Base-by-base conservation (phyloP, 495 filamentous ascomycete genomes). In the Darksidea phi region DNA sequence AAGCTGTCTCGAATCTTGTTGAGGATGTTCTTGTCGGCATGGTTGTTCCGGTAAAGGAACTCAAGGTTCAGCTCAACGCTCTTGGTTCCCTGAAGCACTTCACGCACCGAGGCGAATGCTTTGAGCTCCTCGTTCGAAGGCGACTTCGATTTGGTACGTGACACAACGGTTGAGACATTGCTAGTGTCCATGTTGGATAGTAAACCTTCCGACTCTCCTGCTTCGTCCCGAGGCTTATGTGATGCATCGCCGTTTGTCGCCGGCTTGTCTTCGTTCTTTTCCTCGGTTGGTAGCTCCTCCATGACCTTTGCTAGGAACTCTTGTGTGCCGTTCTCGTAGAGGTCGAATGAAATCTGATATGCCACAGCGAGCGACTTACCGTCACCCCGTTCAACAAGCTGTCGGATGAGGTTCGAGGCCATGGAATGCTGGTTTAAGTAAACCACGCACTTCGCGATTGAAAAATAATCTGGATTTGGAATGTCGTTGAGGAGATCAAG, bases 321-420 rank as follows among this genome's bases (percentile, higher is more conserved):
- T 69, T 99, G 94, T 0, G 94, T 96, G 67, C 93, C 93, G 66
- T 97, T 97, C 72, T 97, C 94, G 74, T 95, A 96, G 28, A 99
- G 83, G 66, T 97, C 94, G 71, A 99, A 99, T 1, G 94, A 92
- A 26, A 97, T 94, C 70, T 99, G 95, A 71, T 97, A 97, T 20
- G 94, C 95, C 48, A 93, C 84, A 0, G 93, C 88, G 11, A 87
- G 80, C 3, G 90, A 88, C 52, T 82, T 84, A 17, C 82, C 74
- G 66, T 94, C 91, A 8, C 86, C 89, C 67, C 89, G 88, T 61
- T 85, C 79, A 10, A 97, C 86, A 21, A 99, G 80, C 67, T 92
- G 87, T 24, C 81, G 80, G 34, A 99, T 82, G 66, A 97, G 88
- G 36, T 82, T 82, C n/a, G 91, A 90, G 1, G 95, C 95, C 83